A percentile compares a stretch with the other conserved stretches of the same genome.
phyloP scores from a whole-genome alignment of 2,329 filamentous ascomycete species.

The Ascochyta koolunga region DNA sequence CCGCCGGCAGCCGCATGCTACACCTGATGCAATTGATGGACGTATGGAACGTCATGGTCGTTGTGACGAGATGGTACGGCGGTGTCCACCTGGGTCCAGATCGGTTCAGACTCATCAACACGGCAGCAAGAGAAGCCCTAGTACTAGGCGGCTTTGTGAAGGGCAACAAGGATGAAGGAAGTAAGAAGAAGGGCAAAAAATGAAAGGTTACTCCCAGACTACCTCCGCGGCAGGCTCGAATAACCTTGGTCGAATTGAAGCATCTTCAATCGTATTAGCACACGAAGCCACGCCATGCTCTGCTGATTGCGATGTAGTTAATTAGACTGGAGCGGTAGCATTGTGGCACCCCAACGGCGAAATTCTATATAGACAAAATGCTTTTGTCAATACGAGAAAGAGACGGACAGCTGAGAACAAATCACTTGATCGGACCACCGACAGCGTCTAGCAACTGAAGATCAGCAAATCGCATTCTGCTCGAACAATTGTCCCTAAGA shows the following conservation, averaged over 20 bases:
- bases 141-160: constrained; percentile 74
- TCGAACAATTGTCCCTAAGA: too few relatives aligned
- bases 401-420: too few relatives aligned
- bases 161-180: constrained; percentile 52
- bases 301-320: too few relatives aligned
- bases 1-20: constrained; percentile 82
- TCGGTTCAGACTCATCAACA: constrained; percentile 89
- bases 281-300: too few relatives aligned
- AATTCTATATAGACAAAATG: too few relatives aligned
- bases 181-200: constrained; percentile 44
- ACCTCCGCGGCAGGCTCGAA: background rate
- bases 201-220: background rate
- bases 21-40: constrained; percentile 96
- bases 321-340: too few relatives aligned
- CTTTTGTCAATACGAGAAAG: too few relatives aligned
- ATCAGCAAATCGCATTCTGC: too few relatives aligned
- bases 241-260: background rate
- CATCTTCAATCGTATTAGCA: too few relatives aligned
- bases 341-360: too few relatives aligned
- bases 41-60: constrained; percentile 88
- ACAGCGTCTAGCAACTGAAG: too few relatives aligned
- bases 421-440: too few relatives aligned
- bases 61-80: constrained; percentile 95
- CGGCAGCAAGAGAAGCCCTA: constrained; percentile 81
- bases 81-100: constrained; percentile 87